Evolutionary conservation across 2,329 filamentous ascomycete genomes (phyloP).

Genomic region (Verticillium zaregamsianum): DNA sequence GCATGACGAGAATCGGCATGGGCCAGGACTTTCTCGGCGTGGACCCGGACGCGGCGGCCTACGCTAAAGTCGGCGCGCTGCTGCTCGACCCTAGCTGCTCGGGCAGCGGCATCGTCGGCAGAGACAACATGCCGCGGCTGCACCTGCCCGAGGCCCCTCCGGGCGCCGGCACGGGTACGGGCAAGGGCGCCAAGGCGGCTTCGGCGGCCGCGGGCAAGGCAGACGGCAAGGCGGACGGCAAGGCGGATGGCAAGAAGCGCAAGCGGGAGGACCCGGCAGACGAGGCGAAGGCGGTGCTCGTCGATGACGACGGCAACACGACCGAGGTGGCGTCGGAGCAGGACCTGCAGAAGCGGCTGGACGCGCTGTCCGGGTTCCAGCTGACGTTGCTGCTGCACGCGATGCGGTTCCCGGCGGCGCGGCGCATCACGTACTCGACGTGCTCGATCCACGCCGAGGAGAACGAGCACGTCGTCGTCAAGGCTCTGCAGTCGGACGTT

Average conservation of each 20-base stretch:
- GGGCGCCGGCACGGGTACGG: conserved; percentile 21
- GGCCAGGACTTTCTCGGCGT: conserved; percentile 80
- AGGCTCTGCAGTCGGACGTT: conserved; percentile 63
- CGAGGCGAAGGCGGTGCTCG: conserved; percentile 30
- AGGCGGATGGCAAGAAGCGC: conserved; percentile 35
- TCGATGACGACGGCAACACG: conserved; percentile 55
- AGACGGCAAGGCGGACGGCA: too few species aligned
- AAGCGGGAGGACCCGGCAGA: conserved; percentile 35
- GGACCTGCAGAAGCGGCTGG: conserved; percentile 60
- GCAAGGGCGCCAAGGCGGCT: conserved; percentile 28
- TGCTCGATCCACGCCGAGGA: conserved; percentile 86
- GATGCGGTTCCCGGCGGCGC: conserved; percentile 72
- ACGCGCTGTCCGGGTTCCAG: conserved; percentile 77
- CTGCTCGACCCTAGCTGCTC: conserved; percentile 93
- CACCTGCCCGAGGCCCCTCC: conserved; percentile 46
- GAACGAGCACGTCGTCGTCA: conserved; percentile 80
- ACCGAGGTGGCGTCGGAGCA: conserved; percentile 47
- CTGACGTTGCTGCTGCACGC: conserved; percentile 78
- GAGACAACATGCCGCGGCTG: conserved; percentile 72
- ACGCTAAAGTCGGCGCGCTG: conserved; percentile 69
- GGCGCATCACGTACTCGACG: conserved; percentile 83
- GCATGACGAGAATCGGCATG: conserved; percentile 61
- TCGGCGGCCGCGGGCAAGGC: not conserved
- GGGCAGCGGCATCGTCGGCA: conserved; percentile 87
- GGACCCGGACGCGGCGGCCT: conserved; percentile 59